Evolutionary conservation across 2,329 filamentous ascomycete species (phyloP).

Genomic region (Trichocomaceae sp.): DNA sequence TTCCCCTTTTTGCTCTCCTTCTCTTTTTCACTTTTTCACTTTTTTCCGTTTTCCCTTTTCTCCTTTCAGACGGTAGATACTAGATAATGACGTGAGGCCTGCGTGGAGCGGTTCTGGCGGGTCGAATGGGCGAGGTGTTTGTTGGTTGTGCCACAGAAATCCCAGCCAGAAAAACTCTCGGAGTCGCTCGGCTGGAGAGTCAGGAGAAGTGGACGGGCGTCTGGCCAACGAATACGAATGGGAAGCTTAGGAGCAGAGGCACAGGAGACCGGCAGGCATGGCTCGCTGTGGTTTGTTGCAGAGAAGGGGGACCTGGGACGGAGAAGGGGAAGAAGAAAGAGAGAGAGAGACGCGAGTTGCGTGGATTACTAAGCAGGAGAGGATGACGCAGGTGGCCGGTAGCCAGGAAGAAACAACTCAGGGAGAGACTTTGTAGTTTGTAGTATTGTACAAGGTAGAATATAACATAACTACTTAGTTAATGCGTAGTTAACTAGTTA

Average conservation of each 20-base stretch:
- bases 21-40: too few species aligned
- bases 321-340: background rate
- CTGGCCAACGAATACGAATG: background rate
- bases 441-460: too few species aligned
- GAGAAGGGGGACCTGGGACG: background rate
- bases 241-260: background rate
- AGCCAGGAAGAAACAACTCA: background rate
- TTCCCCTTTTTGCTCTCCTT: background rate
- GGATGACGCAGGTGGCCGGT: slow-evolving; percentile 8
- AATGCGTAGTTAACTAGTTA: too few species aligned
- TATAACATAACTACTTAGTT: too few species aligned
- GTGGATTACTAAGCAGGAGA: background rate
- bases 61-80: too few species aligned
- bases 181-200: background rate
- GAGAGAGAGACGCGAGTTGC: background rate
- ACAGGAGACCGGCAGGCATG: background rate
- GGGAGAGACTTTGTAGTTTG: too few species aligned
- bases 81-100: slow-evolving; percentile 25
- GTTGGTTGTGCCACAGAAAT: background rate
- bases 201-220: background rate
- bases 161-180: background rate
- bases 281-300: background rate
- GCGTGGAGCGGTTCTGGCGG: slow-evolving; percentile 19
- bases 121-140: background rate
- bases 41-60: too few species aligned